phyloP scores from a whole-genome alignment of 768 basidiomycete species.

The Calocybe gangraenosa region DNA sequence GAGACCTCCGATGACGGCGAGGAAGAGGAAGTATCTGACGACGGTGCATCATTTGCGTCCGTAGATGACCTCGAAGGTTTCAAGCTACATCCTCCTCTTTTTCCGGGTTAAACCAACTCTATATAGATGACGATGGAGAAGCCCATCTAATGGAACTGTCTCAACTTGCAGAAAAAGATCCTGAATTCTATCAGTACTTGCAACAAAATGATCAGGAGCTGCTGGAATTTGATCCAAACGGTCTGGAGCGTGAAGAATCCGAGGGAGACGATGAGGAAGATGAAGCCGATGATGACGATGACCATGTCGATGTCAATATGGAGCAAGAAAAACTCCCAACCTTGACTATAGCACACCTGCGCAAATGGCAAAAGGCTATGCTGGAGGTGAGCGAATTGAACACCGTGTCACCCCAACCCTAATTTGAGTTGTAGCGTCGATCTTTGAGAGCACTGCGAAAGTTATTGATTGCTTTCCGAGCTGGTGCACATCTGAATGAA shows the following conservation, averaged over 20 bases:
- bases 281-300: slow-evolving; percentile 28
- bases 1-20: slow-evolving; percentile 28
- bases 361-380: slow-evolving; percentile 85
- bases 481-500: slow-evolving; percentile 87
- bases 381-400: slow-evolving; percentile 52
- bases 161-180: slow-evolving; percentile 91
- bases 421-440: slow-evolving; percentile 51
- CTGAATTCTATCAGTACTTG: slow-evolving; percentile 98
- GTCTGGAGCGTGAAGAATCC: slow-evolving; percentile 33
- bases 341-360: slow-evolving; percentile 66
- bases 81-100: slow-evolving; percentile 6
- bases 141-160: slow-evolving; percentile 79
- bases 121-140: slow-evolving; percentile 59
- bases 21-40: slow-evolving; percentile 39
- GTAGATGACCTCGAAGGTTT: slow-evolving; percentile 77
- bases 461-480: slow-evolving; percentile 85
- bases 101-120: not conserved
- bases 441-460: slow-evolving; percentile 83
- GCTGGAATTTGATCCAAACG: slow-evolving; percentile 67
- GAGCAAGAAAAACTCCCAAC: slow-evolving; percentile 48
- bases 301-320: slow-evolving; percentile 48
- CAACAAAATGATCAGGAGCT: slow-evolving; percentile 93
- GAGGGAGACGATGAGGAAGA: slow-evolving; percentile 37
- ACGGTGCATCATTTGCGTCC: slow-evolving; percentile 68
- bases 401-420: not conserved